Conservation (phyloP, 176 grass and related monocot genomes). For the Triticum timopheevii region DNA sequence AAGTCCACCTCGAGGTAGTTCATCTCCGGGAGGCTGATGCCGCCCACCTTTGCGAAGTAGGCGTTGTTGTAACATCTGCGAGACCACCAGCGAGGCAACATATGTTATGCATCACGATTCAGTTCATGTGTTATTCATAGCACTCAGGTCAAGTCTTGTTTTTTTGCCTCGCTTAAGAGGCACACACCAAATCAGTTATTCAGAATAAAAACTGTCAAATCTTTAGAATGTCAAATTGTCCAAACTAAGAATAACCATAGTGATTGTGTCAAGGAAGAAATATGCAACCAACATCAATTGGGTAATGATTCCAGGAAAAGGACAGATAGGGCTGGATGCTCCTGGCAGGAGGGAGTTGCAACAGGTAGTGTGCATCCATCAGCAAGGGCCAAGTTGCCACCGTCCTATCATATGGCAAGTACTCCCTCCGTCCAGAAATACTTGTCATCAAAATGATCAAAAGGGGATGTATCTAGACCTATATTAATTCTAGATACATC, state of each 20-base stretch:
- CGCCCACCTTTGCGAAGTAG: constrained; percentile 49
- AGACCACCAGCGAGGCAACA: neutral
- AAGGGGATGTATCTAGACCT: too few relatives aligned
- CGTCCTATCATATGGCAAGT: constrained; percentile 16
- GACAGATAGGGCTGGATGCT: constrained; percentile 5
- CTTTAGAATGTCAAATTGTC: constrained; percentile 2
- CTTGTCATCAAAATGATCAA: too few relatives aligned
- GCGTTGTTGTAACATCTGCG: constrained; percentile 51
- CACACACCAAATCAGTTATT: neutral
- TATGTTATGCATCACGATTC: constrained; percentile 3
- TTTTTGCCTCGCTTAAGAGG: neutral
- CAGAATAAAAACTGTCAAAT: neutral
- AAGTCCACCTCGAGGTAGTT: constrained; percentile 64
- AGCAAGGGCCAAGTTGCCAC: constrained; percentile 39
- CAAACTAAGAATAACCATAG: constrained; percentile 15
- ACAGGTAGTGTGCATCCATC: constrained; percentile 21
- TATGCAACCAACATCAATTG: constrained; percentile 2
- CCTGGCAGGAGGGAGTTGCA: constrained; percentile 16
- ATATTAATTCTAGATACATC: too few relatives aligned
- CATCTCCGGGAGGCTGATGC: constrained; percentile 58
- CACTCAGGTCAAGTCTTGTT: neutral
- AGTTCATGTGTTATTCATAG: neutral
- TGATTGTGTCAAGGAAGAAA: neutral
- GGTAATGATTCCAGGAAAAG: constrained; percentile 7
- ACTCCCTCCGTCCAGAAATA: too few relatives aligned